These are phyloP conservation scores for Quercus lobata DNA, from an alignment of 331 rosid genomes.

Conservation along the genomic window DNA sequence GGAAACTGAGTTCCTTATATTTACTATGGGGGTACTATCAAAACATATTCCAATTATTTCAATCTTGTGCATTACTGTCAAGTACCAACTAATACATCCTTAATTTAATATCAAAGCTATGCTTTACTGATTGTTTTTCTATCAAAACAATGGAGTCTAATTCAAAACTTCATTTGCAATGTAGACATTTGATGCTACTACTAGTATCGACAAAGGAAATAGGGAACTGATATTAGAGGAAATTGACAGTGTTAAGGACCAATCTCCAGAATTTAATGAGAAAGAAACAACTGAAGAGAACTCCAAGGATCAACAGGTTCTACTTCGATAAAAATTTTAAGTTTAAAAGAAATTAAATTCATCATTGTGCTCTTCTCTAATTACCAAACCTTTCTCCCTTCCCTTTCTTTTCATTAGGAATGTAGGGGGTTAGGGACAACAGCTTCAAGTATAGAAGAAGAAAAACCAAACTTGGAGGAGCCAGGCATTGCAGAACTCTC, in stretches of 20 bases:
- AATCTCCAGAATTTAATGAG: neutral
- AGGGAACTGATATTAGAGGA: constrained; percentile 7
- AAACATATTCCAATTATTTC: neutral
- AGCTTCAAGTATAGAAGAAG: constrained; percentile 11
- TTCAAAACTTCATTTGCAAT: neutral
- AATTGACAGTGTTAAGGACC: neutral
- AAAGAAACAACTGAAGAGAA: constrained; percentile 2
- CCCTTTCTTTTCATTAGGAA: constrained; percentile 14
- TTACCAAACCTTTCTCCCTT: neutral
- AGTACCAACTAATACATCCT: neutral
- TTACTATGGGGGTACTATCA: neutral
- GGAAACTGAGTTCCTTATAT: neutral
- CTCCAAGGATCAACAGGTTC: constrained; percentile 17
- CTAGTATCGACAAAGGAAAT: neutral
- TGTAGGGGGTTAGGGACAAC: neutral
- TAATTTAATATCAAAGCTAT: neutral
- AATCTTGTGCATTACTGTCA: neutral
- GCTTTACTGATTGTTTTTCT: neutral
- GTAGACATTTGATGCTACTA: constrained; percentile 22
- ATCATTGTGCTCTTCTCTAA: neutral
- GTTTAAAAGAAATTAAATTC: neutral
- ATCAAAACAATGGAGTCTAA: neutral
- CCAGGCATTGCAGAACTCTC: constrained; percentile 10
- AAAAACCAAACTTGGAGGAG: constrained; percentile 8
- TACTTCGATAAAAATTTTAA: neutral